These are phyloP conservation scores for Apiotrichum siamense DNA, from an alignment of 1,284 basidiomycete species.

Conservation along the genomic window DNA sequence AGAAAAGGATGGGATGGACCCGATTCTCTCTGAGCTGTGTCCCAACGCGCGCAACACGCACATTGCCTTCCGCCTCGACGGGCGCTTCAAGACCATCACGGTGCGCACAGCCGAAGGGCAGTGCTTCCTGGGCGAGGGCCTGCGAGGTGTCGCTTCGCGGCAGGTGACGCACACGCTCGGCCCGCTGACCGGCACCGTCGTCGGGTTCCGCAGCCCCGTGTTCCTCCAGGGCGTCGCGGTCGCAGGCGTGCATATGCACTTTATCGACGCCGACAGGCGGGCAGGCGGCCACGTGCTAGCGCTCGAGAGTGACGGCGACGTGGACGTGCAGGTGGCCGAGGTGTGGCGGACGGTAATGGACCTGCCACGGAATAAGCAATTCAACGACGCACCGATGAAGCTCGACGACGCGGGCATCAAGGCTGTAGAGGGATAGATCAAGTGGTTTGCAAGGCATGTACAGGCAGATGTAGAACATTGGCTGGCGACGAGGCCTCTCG, in stretches of 20 bases:
- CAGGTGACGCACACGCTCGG: constrained; percentile 7
- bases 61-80: constrained; percentile 15
- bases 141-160: constrained; percentile 7
- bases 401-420: constrained; percentile 11
- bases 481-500: no score
- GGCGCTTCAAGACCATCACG: constrained; percentile 8
- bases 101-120: constrained; percentile 16
- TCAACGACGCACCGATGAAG: constrained; percentile 8
- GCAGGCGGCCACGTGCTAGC: constrained; percentile 16
- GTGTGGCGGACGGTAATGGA: constrained; percentile 8
- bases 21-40: constrained; percentile 1
- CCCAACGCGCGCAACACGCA: constrained; percentile 9
- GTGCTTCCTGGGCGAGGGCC: constrained; percentile 9
- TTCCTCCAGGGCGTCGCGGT: constrained; percentile 14
- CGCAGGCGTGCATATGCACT: constrained; percentile 19
- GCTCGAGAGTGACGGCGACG: constrained; percentile 16
- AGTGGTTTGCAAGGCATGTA: no score
- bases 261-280: constrained; percentile 7
- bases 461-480: no score
- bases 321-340: constrained; percentile 7
- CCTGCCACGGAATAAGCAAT: constrained; percentile 9
- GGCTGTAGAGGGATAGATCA: constrained; percentile 11
- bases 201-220: constrained; percentile 13
- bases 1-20: constrained; percentile 7
- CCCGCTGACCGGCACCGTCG: constrained; percentile 3